Base-by-base conservation (phyloP, 805 yeast genomes). In the Kodamaea fukazawae region DNA sequence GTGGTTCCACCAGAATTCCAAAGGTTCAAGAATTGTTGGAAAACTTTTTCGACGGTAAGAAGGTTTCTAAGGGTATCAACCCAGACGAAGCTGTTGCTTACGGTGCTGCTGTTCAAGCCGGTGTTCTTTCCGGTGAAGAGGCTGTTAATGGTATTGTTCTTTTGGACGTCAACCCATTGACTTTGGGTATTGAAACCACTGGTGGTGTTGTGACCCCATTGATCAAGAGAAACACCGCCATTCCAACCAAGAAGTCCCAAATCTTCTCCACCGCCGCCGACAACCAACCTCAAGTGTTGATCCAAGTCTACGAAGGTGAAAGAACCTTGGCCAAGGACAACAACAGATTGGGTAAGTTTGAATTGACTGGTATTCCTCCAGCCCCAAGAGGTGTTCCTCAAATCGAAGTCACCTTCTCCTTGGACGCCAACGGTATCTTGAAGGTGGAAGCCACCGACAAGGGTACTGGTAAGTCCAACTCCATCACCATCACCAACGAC, bases 251-350 rank as follows among this genome's bases (percentile, higher is more conserved):
- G 76, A 91, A 91, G 86, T 85, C 96, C 68, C 89, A 96, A 79
- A 91, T 96, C 58, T 91, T 91, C 88, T 89, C 99, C 67, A 91
- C 99, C 57, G 95, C 87, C 64, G 96, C 86, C 60, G 99, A 91
- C 81, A 88, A 87, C 81, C 99, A 91, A 79, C 91, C 98, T 65
- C 87, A 96, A 57, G 98, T 91, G 54, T 93, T 87, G 75, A 89
- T 91, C 86, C 97, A 96, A 73, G 98, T 91, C 55, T 91, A 85
- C 83, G 97, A 91, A 81, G 99, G 99, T 83, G 99, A 91, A 81
- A 93, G 99, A 80, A 95, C 91, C 63, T 86, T 89, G 89, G 89
- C 96, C 73, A 75, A 84, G 65, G 98, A 91, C 78, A 91, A 91
- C 88, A 87, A 96, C 67, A 79, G 84, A 63, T 84, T 91, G 70